phyloP scores from a whole-genome alignment of 768 basidiomycete species.

The Termitomyces sp. region DNA sequence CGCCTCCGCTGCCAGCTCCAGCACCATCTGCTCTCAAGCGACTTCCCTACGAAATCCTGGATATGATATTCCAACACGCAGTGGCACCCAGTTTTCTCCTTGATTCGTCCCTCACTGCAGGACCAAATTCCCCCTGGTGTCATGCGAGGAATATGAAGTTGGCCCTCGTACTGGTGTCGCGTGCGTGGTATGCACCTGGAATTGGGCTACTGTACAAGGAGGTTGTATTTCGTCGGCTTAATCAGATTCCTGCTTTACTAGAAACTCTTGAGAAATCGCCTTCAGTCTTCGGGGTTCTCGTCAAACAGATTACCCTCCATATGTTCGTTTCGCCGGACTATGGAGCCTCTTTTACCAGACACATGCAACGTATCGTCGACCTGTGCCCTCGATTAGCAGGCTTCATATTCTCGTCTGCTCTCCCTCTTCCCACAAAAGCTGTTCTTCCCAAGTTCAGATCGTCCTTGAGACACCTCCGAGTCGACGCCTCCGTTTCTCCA shows the following conservation, averaged over 20 bases:
- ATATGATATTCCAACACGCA: conserved; percentile 17
- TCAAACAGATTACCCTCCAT: conserved; percentile 12
- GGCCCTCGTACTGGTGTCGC: conserved; percentile 19
- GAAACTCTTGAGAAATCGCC: conserved; percentile 11
- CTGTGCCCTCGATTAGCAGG: conserved; percentile 5
- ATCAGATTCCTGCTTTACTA: conserved; percentile 17
- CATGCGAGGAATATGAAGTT: conserved; percentile 16
- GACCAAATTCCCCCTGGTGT: conserved; percentile 19
- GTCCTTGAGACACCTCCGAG: conserved; percentile 3
- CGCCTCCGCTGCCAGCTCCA: background rate
- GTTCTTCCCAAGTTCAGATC: conserved; percentile 1
- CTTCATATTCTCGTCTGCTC: conserved; percentile 1
- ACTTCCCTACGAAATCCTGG: conserved; percentile 19
- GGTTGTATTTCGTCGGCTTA: conserved; percentile 17
- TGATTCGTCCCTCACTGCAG: conserved; percentile 6
- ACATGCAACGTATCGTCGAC: conserved; percentile 6
- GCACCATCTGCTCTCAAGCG: background rate
- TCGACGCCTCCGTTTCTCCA: background rate
- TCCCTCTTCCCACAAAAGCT: conserved; percentile 2
- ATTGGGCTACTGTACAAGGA: conserved; percentile 20
- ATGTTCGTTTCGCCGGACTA: conserved; percentile 7
- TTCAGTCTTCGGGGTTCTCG: conserved; percentile 1
- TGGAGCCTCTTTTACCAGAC: conserved; percentile 3
- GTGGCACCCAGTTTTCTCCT: conserved; percentile 20
- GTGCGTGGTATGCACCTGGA: conserved; percentile 18